Base-by-base conservation (phyloP, 2,329 filamentous ascomycete species). In the Trichophyton simii region DNA sequence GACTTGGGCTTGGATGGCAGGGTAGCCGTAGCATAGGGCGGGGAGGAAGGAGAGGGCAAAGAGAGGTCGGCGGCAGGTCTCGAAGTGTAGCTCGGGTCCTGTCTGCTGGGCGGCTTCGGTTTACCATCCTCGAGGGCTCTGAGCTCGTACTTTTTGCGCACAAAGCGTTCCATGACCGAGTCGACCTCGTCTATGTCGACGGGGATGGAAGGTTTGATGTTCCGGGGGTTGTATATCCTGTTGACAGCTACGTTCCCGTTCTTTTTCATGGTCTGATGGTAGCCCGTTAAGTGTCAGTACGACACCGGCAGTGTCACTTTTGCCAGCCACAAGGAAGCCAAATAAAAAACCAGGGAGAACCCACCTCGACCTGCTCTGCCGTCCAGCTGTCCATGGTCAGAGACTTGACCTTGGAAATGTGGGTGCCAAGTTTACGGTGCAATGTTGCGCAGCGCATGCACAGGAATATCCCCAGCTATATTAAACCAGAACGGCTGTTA, bases 351-450 rank as follows among this genome's bases (percentile, higher is more conserved):
- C 11, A 42, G 3, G 38, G n/a, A 57, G 41, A 63, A 76, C 83
- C 76, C 79, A 96, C 91, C 77, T 99, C 94, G 65, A 99, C 91
- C 77, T 99, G 94, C 64, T 97, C 94, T 70, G 87, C 87, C 57
- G 88, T 86, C 94, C 94, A 99, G 67, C 87, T 94, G 76, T 99
- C 94, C 91, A 99, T 97, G 74, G 88, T 97, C 77, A 99, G 76
- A 42, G 91, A 97, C 76, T 99, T 99, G 79, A 99, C 91, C 75
- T 99, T 99, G 67, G 91, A 96, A 65, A 99, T 90, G 75, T 99
- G 94, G 46, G 94, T 97, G 64, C 94, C 94, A 70, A 99, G 80
- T 77, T 97, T 97, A 71, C 94, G 89, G 78, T 99, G 94, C 70
- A 97, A 83, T 60, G 91, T 84, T 60, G 91, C 94, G 80, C 94